phyloP scores from a whole-genome alignment of 2,329 filamentous ascomycete genomes.

The Penicillium sp. region DNA sequence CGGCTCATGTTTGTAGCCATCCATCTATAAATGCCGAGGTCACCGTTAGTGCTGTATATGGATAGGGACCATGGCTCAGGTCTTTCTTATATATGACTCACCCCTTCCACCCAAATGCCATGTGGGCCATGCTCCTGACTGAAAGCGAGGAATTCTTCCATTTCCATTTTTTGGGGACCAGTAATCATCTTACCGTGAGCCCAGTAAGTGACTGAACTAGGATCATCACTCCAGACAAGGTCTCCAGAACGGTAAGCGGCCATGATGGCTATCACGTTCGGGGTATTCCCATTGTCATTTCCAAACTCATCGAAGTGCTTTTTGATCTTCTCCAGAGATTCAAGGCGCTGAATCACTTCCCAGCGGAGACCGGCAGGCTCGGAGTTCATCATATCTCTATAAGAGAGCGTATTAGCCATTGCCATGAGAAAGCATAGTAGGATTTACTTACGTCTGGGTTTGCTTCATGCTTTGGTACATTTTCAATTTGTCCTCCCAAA shows the following conservation, averaged over 20 bases:
- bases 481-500: not conserved
- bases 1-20: not conserved
- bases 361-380: not conserved
- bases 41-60: not conserved
- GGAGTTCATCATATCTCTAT: not conserved
- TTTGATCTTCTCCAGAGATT: not conserved
- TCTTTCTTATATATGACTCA: not conserved
- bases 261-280: not conserved
- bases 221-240: not conserved
- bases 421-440: not conserved
- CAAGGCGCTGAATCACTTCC: not conserved
- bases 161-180: not conserved
- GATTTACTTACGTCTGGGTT: not conserved
- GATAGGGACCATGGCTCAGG: not conserved
- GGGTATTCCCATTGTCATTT: not conserved
- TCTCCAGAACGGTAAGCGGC: not conserved
- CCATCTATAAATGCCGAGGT: not conserved
- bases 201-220: not conserved
- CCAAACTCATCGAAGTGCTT: not conserved
- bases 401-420: not conserved
- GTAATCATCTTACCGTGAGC: not conserved
- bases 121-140: not conserved
- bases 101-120: slow-evolving; percentile 1
- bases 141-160: not conserved
- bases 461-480: not conserved